A percentile compares a stretch with the other conserved stretches of the same genome.
Conservation (phyloP, 805 yeast genomes). For the Candida nemodendra region DNA sequence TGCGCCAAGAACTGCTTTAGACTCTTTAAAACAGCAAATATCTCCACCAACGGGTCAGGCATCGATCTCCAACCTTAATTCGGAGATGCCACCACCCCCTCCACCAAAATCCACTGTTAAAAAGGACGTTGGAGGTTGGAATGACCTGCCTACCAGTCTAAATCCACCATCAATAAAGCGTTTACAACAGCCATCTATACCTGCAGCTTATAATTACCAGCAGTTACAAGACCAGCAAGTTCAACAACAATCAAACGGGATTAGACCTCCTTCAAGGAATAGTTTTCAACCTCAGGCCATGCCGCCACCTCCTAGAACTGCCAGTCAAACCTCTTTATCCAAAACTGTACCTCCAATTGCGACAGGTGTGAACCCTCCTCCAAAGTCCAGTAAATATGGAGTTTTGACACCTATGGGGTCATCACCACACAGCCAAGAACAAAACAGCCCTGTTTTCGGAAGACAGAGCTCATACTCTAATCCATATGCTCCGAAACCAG, state of each 20-base stretch:
- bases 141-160: constrained; percentile 57
- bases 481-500: constrained; percentile 38
- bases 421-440: constrained; percentile 22
- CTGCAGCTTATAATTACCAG: constrained; percentile 27
- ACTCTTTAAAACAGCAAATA: constrained; percentile 28
- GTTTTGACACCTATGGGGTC: constrained; percentile 21
- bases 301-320: constrained; percentile 32
- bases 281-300: constrained; percentile 31
- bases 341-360: constrained; percentile 14
- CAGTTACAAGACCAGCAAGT: constrained; percentile 19
- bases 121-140: constrained; percentile 66
- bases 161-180: constrained; percentile 27
- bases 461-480: constrained; percentile 20
- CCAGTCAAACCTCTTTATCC: constrained; percentile 21
- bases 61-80: constrained; percentile 6
- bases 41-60: constrained; percentile 16
- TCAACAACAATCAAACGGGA: constrained; percentile 12
- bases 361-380: constrained; percentile 10
- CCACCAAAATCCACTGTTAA: constrained; percentile 32
- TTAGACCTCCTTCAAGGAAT: constrained; percentile 23
- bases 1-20: constrained; percentile 36
- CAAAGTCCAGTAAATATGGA: constrained; percentile 22
- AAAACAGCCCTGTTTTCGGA: constrained; percentile 11
- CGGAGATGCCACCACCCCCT: constrained; percentile 28
- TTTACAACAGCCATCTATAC: constrained; percentile 24